These are phyloP conservation scores for Phtheirospermum japonicum DNA, from an alignment of 257 asterid species.

Conservation along the genomic window DNA sequence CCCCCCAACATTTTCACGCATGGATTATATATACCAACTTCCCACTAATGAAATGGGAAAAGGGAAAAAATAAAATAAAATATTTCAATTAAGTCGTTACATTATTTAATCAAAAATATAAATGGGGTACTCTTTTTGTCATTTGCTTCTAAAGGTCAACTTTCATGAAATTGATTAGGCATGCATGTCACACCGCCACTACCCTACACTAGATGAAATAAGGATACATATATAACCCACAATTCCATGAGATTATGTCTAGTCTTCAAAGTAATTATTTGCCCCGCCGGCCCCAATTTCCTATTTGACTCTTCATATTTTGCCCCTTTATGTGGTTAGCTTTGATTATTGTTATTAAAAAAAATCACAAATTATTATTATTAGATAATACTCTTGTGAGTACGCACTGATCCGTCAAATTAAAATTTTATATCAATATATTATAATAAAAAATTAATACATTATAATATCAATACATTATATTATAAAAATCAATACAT, in stretches of 20 bases:
- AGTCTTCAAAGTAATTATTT: not conserved
- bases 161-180: slow-evolving; percentile 15
- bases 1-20: slow-evolving; percentile 24
- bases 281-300: not conserved
- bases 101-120: not conserved
- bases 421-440: no score
- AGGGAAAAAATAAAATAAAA: not conserved
- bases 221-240: not conserved
- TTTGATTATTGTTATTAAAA: no score
- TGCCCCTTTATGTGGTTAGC: not conserved
- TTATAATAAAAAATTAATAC: no score
- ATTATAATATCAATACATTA: no score
- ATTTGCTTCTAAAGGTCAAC: slow-evolving; percentile 27
- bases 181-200: slow-evolving; percentile 2
- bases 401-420: no score
- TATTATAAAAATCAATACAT: no score
- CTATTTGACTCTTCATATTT: not conserved
- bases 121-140: slow-evolving; percentile 18
- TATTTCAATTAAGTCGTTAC: not conserved
- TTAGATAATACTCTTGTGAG: no score
- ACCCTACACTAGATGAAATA: not conserved
- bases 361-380: no score
- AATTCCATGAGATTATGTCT: not conserved
- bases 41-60: slow-evolving; percentile 22
- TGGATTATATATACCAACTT: slow-evolving; percentile 23